Conservation (phyloP, 441 rosid genomes). For the Euphorbia neoarborescens region DNA sequence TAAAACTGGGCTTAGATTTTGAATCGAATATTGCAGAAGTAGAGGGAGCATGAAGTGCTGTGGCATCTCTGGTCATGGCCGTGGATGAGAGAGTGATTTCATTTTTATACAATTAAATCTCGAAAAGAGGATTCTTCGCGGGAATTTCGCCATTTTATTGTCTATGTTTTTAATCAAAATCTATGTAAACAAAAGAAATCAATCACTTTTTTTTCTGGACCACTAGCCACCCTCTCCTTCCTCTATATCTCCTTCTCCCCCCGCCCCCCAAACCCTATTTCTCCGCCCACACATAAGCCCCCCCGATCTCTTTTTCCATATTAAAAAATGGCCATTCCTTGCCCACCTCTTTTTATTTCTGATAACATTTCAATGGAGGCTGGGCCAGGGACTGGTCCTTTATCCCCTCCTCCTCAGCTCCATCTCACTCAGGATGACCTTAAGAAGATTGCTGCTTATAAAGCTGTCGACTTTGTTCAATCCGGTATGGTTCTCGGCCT, state of each 20-base stretch:
- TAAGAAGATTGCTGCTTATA: slow-evolving; percentile 75
- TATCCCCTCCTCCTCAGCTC: slow-evolving; percentile 29
- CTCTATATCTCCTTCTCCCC: background rate
- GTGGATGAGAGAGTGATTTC: no score
- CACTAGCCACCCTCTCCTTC: background rate
- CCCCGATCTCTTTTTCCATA: background rate
- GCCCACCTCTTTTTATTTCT: slow-evolving; percentile 39
- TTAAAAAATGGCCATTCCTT: slow-evolving; percentile 56
- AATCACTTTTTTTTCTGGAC: background rate
- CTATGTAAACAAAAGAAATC: no score
- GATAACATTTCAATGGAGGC: slow-evolving; percentile 42
- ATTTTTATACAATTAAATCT: background rate
- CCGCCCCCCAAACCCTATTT: background rate
- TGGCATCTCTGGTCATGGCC: no score
- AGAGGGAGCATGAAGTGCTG: no score
- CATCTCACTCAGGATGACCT: slow-evolving; percentile 70
- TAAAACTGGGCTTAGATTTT: no score
- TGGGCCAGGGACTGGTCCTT: background rate
- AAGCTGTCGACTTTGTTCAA: slow-evolving; percentile 78
- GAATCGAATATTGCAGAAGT: no score
- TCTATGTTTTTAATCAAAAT: background rate
- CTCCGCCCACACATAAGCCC: background rate
- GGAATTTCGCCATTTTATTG: background rate
- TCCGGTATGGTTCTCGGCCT: slow-evolving; percentile 96
- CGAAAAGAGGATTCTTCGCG: background rate